These are phyloP conservation scores for Trypethelium eluteriae DNA, from an alignment of 495 filamentous ascomycete species.

Conservation along the genomic window DNA sequence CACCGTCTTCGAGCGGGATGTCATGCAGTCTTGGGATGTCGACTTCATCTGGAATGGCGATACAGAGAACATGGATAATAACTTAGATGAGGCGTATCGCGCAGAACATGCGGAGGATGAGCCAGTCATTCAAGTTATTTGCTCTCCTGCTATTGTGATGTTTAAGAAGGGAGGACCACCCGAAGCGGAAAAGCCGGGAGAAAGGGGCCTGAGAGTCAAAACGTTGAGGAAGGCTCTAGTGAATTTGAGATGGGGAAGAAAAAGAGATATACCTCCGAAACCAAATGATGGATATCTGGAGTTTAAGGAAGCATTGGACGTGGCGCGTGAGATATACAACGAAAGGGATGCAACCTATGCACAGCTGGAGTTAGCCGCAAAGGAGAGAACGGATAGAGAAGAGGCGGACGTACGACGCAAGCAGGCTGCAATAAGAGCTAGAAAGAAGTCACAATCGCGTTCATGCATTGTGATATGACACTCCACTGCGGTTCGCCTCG, in stretches of 20 bases:
- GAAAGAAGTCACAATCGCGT: not conserved
- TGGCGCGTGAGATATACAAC: not conserved
- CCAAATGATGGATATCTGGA: slow-evolving; percentile 2
- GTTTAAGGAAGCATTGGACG: not conserved
- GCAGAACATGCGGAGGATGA: not conserved
- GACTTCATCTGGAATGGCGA: not conserved
- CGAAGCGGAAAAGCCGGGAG: not conserved
- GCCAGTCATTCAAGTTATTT: not conserved
- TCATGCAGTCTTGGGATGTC: slow-evolving; percentile 8
- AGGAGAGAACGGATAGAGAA: not conserved
- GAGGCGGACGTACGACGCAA: not conserved
- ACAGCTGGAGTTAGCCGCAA: not conserved
- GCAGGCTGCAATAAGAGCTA: not conserved
- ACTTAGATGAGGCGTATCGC: not conserved
- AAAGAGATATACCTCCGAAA: not conserved
- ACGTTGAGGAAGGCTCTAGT: not conserved
- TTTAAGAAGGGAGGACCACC: not conserved
- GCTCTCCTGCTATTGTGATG: not conserved
- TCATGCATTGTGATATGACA: not conserved
- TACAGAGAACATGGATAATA: not conserved
- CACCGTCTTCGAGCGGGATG: not conserved
- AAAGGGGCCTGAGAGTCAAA: not conserved
- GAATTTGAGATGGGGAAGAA: not conserved
- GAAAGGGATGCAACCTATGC: not conserved
- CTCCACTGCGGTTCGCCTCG: not conserved